These are phyloP conservation scores for Penicillium verhagenii DNA, from an alignment of 495 filamentous ascomycete species.

Conservation along the genomic window DNA sequence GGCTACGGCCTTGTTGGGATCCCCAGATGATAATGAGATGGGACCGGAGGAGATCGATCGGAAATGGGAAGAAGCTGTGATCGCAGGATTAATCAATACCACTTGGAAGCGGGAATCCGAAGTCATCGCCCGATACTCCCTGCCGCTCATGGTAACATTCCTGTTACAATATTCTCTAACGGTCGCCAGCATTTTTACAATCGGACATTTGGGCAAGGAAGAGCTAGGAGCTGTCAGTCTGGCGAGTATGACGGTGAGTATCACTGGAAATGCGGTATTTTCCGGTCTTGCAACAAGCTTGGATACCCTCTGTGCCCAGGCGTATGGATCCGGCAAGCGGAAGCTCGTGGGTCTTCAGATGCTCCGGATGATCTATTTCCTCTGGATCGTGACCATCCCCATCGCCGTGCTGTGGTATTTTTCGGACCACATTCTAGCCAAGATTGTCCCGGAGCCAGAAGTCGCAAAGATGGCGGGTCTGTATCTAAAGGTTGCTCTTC, in stretches of 20 bases:
- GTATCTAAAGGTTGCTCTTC: slow-evolving; percentile 64
- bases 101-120: slow-evolving; percentile 81
- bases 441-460: slow-evolving; percentile 64
- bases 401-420: slow-evolving; percentile 64
- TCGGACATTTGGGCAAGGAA: slow-evolving; percentile 63
- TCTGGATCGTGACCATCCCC: slow-evolving; percentile 62
- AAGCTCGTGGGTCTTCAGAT: slow-evolving; percentile 70
- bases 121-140: slow-evolving; percentile 62
- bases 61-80: slow-evolving; percentile 80
- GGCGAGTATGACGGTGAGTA: slow-evolving; percentile 69
- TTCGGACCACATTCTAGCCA: slow-evolving; percentile 56
- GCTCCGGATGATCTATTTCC: slow-evolving; percentile 67
- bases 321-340: slow-evolving; percentile 69
- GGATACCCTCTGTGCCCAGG: slow-evolving; percentile 75
- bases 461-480: slow-evolving; percentile 62
- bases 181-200: slow-evolving; percentile 66
- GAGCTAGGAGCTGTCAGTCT: slow-evolving; percentile 65
- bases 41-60: slow-evolving; percentile 44
- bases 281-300: slow-evolving; percentile 71
- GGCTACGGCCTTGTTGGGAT: slow-evolving; percentile 50
- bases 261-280: slow-evolving; percentile 70
- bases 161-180: slow-evolving; percentile 73
- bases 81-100: slow-evolving; percentile 70
- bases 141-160: slow-evolving; percentile 68
- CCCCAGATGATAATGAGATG: slow-evolving; percentile 23